Conservation (phyloP, 352 stramenopile species). For the Pythium inflatum region DNA sequence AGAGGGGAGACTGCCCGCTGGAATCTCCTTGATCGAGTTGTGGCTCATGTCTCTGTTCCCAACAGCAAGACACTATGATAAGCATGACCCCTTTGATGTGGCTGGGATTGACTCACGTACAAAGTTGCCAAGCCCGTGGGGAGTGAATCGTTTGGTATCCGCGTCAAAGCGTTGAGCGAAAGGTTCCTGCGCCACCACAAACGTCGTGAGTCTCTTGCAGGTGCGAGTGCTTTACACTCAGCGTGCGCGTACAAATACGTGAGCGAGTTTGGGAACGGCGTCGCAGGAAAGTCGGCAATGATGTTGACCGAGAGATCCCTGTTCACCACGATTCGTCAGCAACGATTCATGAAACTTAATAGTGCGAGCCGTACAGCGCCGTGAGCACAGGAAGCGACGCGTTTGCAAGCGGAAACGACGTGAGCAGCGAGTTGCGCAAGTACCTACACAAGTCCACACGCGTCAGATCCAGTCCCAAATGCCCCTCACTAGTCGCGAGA, state of each 20-base stretch:
- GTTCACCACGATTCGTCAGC: not conserved
- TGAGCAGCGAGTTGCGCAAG: constrained; percentile 25
- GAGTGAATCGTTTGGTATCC: not conserved
- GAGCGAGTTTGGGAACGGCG: not conserved
- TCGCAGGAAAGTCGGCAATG: not conserved
- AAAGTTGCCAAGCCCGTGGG: not conserved
- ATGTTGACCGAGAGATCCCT: constrained; percentile 22
- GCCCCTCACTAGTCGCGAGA: not conserved
- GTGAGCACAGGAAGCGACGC: constrained; percentile 7
- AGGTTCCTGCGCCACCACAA: not conserved
- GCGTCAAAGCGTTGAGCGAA: constrained; percentile 1
- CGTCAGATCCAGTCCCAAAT: not conserved
- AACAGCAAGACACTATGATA: not conserved
- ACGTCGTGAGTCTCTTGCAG: too few species aligned
- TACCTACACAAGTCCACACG: constrained; percentile 1
- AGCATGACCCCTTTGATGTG: too few species aligned
- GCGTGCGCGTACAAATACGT: constrained; percentile 16
- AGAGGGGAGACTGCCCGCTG: not conserved
- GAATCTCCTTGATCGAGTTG: constrained; percentile 11
- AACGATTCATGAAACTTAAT: not conserved
- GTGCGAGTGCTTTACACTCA: too few species aligned
- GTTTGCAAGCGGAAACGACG: constrained; percentile 12
- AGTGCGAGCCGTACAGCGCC: not conserved
- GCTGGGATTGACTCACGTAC: too few species aligned
- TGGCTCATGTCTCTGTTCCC: not conserved